Conservation (phyloP, 2,329 filamentous ascomycete genomes). For the Ophiocordyceps polyrhachis-furcata region DNA sequence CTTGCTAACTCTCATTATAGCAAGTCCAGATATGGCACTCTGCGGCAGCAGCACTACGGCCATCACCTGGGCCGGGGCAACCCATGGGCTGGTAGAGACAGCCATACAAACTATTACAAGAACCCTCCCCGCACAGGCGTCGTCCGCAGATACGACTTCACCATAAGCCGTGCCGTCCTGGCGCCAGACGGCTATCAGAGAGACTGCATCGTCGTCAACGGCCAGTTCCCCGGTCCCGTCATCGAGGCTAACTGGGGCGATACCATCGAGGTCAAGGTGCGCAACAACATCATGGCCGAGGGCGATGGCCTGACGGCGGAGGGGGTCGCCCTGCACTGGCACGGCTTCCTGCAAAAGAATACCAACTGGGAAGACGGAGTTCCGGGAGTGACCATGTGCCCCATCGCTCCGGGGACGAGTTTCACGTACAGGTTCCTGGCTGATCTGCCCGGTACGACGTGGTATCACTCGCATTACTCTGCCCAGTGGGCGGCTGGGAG, state of each 20-base stretch:
- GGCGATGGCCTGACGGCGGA: slow-evolving; percentile 12
- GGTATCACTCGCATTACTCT: slow-evolving; percentile 44
- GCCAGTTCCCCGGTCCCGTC: slow-evolving; percentile 45
- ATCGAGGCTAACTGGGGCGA: slow-evolving; percentile 48
- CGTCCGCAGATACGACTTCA: slow-evolving; percentile 35
- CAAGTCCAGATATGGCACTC: not conserved
- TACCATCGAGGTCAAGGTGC: slow-evolving; percentile 43
- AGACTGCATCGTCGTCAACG: slow-evolving; percentile 41
- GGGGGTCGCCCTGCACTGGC: slow-evolving; percentile 33
- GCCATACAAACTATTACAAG: slow-evolving; percentile 30
- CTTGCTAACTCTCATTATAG: not conserved
- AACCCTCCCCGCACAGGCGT: slow-evolving; percentile 32
- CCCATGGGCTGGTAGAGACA: slow-evolving; percentile 30
- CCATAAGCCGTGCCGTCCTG: slow-evolving; percentile 27
- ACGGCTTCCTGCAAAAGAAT: slow-evolving; percentile 29
- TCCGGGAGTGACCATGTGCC: slow-evolving; percentile 40
- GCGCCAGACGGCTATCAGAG: slow-evolving; percentile 38
- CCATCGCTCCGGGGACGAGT: slow-evolving; percentile 40
- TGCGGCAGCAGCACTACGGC: not conserved
- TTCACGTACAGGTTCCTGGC: slow-evolving; percentile 34
- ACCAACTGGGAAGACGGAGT: slow-evolving; percentile 35
- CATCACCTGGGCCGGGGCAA: slow-evolving; percentile 23
- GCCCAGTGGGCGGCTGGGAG: slow-evolving; percentile 37
- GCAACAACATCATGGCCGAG: slow-evolving; percentile 42
- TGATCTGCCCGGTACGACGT: slow-evolving; percentile 33